Evolutionary conservation across 306 rosid genomes (phyloP).

Genomic region (Ceratonia siliqua): DNA sequence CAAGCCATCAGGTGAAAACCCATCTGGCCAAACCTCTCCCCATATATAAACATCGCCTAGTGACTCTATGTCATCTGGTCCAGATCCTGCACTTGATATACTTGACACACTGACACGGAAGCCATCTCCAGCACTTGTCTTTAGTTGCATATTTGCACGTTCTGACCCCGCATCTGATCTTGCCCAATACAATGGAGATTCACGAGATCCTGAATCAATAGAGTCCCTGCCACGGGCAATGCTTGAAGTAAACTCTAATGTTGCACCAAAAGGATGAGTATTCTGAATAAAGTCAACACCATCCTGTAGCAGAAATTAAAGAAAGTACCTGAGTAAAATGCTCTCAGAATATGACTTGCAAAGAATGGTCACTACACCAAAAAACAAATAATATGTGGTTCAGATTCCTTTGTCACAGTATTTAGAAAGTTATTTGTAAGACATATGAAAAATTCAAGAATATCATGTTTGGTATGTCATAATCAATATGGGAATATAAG

Average conservation of each 20-base stretch:
- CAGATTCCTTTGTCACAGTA: neutral
- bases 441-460: neutral
- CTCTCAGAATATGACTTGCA: neutral
- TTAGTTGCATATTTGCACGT: conserved; percentile 64
- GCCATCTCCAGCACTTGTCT: conserved; percentile 62
- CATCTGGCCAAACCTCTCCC: conserved; percentile 73
- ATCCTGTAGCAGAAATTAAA: conserved; percentile 40
- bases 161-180: conserved; percentile 64
- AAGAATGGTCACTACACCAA: neutral
- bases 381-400: neutral
- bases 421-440: neutral
- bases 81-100: conserved; percentile 74
- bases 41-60: conserved; percentile 73
- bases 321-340: neutral
- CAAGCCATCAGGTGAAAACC: conserved; percentile 44
- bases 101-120: conserved; percentile 73
- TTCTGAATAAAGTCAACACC: conserved; percentile 34
- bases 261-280: conserved; percentile 44
- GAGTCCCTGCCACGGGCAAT: conserved; percentile 48
- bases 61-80: conserved; percentile 75
- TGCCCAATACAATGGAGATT: conserved; percentile 37
- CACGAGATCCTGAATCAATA: conserved; percentile 45
- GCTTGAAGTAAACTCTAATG: conserved; percentile 48
- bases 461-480: neutral
- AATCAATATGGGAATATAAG: neutral